Evolutionary conservation across 192 early-diverging fungal species (phyloP), one percentile per base, ranked within the genome.

Genomic region (Podila minutissima): DNA sequence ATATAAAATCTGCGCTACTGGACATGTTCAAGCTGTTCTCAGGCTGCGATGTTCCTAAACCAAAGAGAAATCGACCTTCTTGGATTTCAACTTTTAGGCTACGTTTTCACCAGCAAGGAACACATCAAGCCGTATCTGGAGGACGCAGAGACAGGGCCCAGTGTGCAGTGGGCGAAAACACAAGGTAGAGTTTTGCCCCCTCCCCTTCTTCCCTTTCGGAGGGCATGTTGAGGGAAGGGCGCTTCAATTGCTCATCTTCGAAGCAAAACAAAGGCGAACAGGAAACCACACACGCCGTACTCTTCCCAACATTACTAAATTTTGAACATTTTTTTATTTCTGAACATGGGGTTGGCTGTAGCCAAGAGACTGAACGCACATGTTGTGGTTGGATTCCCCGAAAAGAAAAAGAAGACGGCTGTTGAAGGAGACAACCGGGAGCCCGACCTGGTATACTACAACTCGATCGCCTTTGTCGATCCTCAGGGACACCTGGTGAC

Each of bases 341-440:
- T 3, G 33, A 35, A 35, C 33, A 35, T 35, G 33, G 33, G 33
- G n/a, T n/a, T 4, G 33, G 33, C 33, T 35, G 33, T 35, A 88
- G 93, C 94, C 4, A 65, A 66, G 22, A 64, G 85, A 33, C 67
- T 94, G 8, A 33, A 74, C 26, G 87, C 91, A 22, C 84, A 82
- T 69, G 87, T 94, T 5, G 84, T 91, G 29, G 88, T 92, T 13
- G 93, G 94, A n/a, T 94, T 90, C 79, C 93, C 94, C 1, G 84
- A 92, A 64, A 69, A 77, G 26, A 66, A 72, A 59, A 29, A 65
- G 13, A 63, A 57, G 26, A 22, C 58, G 35, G 49, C 29, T 32
- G 53, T 55, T 10, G 67, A 69, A 19, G 55, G 64, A 37, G 1
- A 1, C 4, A 8, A 37, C 9, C 35, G 9, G 35, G 35, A 37